Base-by-base conservation (phyloP, 768 basidiomycete genomes). In the Pleurotus ostreatus region DNA sequence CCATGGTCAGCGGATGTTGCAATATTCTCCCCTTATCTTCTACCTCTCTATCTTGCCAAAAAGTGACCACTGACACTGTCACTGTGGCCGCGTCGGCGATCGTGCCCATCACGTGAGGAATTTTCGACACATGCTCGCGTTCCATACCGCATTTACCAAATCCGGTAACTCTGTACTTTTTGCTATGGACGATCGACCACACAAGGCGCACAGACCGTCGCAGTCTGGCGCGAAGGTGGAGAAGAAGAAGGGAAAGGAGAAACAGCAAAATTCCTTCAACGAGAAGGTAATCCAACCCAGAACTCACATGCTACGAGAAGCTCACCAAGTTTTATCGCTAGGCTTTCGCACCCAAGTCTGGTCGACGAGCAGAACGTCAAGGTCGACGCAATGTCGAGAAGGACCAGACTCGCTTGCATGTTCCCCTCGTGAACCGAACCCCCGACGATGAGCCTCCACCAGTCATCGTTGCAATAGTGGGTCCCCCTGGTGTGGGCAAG, bases 401-500 rank as follows among this genome's bases (percentile, higher is more conserved):
- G 55, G 94, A 97, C 68, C 96, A 99, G 72, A 92, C 92, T 1
- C 82, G 94, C 43, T 80, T 99, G 1, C 97, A 99, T 69, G 97
- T 98, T 5, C 97, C 97, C 12, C 82, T 97, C 25, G 92, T 98
- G 53, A 88, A 98, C 70, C 83, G 97, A 49, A 98, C 94, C 8
- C 96, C 97, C 3, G 88, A 94, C 59, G 85, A 89, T 55, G 82
- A 86, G 41, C 93, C 97, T 2, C 96, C 97, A 2, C 97, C 97
- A 4, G 84, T 98, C 63, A 84, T 98, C 58, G 83, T 99, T 37
- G 96, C 95, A 23, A 81, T 99, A 49, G 95, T 98, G 39, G 97
- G 97, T 0, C 95, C 97, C 25, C 88, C 95, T 1, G 97, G 97
- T 6, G 97, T 98, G 25, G 97, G 97, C 55, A 99, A 98, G 71